phyloP scores from a whole-genome alignment of 257 asterid genomes.

The Petunia secreta region DNA sequence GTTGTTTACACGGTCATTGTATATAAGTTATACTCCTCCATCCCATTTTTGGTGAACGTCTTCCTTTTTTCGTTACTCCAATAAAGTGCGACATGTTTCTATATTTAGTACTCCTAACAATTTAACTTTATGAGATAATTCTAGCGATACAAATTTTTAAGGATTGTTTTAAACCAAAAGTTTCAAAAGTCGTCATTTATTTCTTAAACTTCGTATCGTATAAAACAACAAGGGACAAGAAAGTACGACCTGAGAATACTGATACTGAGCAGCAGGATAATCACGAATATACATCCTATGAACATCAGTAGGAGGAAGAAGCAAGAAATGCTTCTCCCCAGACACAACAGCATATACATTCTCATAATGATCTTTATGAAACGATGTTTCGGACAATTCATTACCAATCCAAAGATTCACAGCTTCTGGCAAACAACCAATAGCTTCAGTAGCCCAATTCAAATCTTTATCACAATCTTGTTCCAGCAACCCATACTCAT shows the following conservation, averaged over 20 bases:
- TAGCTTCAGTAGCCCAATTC: constrained; percentile 78
- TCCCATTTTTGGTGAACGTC: no score
- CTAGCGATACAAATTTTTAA: no score
- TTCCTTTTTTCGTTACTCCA: no score
- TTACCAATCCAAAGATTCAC: constrained; percentile 93
- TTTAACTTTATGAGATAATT: no score
- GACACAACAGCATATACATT: constrained; percentile 77
- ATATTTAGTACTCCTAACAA: no score
- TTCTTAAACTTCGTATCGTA: no score
- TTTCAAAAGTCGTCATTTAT: no score
- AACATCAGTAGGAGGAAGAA: constrained; percentile 89
- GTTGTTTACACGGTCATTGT: no score
- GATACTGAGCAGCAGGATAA: constrained; percentile 70
- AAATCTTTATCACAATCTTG: constrained; percentile 65
- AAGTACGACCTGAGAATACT: constrained; percentile 55
- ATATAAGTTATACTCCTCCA: no score
- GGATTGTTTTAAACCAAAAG: no score
- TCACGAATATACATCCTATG: constrained; percentile 82
- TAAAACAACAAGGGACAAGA: background rate
- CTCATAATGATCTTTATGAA: constrained; percentile 92
- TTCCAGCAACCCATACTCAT: constrained; percentile 63
- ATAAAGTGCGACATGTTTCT: no score
- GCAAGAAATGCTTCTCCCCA: constrained; percentile 78
- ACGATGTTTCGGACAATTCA: constrained; percentile 65
- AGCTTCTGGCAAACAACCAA: constrained; percentile 84